phyloP scores from a whole-genome alignment of 2,329 filamentous ascomycete species.

The Didymella segeticola region DNA sequence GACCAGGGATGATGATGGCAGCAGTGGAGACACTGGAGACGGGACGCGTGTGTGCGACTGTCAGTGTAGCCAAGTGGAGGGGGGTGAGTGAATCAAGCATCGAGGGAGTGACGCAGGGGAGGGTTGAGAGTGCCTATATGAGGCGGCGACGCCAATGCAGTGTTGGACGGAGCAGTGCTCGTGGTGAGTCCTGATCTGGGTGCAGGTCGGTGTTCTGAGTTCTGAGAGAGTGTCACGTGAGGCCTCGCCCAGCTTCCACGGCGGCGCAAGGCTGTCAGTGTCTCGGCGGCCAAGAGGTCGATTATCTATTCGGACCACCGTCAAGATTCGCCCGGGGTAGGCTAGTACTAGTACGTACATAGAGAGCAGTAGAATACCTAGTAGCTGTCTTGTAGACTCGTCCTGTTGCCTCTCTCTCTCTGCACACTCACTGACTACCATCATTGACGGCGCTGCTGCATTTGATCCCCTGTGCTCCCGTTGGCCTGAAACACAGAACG shows the following conservation, averaged over 20 bases:
- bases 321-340: conserved; percentile 1
- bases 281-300: background rate
- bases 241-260: too few species aligned
- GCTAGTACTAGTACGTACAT: background rate
- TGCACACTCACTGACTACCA: too few species aligned
- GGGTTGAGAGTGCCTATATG: too few species aligned
- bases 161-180: too few species aligned
- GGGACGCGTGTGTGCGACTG: conserved; percentile 17
- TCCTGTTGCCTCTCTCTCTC: background rate
- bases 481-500: conserved; percentile 37
- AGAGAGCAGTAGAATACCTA: background rate
- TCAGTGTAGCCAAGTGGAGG: conserved; percentile 8
- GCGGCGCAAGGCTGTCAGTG: too few species aligned
- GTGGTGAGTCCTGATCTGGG: background rate
- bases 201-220: too few species aligned
- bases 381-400: too few species aligned
- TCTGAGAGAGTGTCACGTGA: too few species aligned
- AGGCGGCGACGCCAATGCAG: too few species aligned
- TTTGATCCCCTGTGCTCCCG: conserved; percentile 25
- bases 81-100: background rate
- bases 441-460: conserved; percentile 12
- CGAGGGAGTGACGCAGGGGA: too few species aligned
- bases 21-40: conserved; percentile 15
- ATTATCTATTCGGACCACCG: background rate
- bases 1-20: conserved; percentile 5